These are phyloP conservation scores for Backusella sp. DNA, from an alignment of 192 early-diverging fungal species.

Conservation along the genomic window DNA sequence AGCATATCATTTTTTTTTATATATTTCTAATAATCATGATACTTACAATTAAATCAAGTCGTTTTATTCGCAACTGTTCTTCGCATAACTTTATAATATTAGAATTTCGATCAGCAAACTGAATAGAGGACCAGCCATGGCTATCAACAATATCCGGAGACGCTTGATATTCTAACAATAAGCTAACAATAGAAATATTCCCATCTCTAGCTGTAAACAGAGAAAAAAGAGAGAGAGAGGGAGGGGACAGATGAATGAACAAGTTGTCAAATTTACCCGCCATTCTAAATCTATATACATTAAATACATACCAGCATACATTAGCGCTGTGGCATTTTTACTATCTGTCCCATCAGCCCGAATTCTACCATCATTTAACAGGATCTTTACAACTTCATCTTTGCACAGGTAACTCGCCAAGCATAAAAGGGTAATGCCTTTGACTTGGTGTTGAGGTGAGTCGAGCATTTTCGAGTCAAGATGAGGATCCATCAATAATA, in stretches of 20 bases:
- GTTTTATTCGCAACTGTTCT: conserved; percentile 41
- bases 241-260: too few relatives aligned
- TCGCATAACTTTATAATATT: conserved; percentile 59
- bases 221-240: neutral
- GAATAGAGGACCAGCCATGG: conserved; percentile 65
- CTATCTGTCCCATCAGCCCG: conserved; percentile 57
- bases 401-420: conserved; percentile 68
- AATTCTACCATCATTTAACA: conserved; percentile 60
- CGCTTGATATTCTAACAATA: conserved; percentile 50
- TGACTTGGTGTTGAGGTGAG: conserved; percentile 56
- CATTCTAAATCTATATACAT: neutral
- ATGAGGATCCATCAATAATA: conserved; percentile 48
- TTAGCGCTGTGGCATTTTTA: conserved; percentile 64
- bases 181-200: conserved; percentile 51
- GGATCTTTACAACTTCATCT: conserved; percentile 47
- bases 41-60: conserved; percentile 43
- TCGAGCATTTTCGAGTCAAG: conserved; percentile 49
- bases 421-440: conserved; percentile 67
- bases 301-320: conserved; percentile 62
- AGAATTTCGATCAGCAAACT: conserved; percentile 56
- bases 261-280: neutral
- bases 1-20: neutral
- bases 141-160: conserved; percentile 53
- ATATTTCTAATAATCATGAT: neutral
- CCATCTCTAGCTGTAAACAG: conserved; percentile 52